Conservation (phyloP, 2,329 filamentous ascomycete genomes). For the Beauveria brongniartii region DNA sequence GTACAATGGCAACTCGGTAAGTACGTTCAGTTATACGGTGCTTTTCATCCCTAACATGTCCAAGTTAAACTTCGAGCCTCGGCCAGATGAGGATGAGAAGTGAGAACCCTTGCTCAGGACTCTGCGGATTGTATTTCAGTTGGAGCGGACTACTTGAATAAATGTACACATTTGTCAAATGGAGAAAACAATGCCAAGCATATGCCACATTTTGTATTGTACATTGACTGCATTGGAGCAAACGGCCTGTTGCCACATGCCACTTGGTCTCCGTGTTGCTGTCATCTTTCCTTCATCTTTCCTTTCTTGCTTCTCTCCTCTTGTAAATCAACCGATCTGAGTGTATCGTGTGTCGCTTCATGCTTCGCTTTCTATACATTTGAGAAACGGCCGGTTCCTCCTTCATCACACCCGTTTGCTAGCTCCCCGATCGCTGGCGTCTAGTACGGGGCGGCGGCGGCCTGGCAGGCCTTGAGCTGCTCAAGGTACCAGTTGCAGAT, state of each 20-base stretch:
- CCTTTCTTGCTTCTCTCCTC: background rate
- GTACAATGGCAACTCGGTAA: slow-evolving; percentile 87
- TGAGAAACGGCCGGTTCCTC: background rate
- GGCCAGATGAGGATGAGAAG: slow-evolving; percentile 49
- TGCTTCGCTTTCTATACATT: slow-evolving; percentile 1
- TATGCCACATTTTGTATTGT: background rate
- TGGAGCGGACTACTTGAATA: slow-evolving; percentile 12
- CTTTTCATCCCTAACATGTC: slow-evolving; percentile 20
- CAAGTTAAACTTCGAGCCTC: slow-evolving; percentile 62
- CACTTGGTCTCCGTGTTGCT: background rate
- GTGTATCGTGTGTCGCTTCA: background rate
- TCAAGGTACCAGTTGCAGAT: slow-evolving; percentile 98
- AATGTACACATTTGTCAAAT: slow-evolving; percentile 15
- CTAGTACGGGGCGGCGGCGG: slow-evolving; percentile 66
- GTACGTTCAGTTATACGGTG: slow-evolving; percentile 20
- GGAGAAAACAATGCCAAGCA: slow-evolving; percentile 15
- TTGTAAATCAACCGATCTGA: background rate
- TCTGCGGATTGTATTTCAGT: background rate
- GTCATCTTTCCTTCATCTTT: background rate
- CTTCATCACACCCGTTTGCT: background rate
- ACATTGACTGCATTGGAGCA: background rate
- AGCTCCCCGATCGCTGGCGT: background rate
- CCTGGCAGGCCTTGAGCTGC: slow-evolving; percentile 86
- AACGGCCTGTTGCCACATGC: background rate
- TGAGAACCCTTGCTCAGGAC: background rate